Conservation (phyloP, 2,329 filamentous ascomycete species). For the Fusarium compactum region DNA sequence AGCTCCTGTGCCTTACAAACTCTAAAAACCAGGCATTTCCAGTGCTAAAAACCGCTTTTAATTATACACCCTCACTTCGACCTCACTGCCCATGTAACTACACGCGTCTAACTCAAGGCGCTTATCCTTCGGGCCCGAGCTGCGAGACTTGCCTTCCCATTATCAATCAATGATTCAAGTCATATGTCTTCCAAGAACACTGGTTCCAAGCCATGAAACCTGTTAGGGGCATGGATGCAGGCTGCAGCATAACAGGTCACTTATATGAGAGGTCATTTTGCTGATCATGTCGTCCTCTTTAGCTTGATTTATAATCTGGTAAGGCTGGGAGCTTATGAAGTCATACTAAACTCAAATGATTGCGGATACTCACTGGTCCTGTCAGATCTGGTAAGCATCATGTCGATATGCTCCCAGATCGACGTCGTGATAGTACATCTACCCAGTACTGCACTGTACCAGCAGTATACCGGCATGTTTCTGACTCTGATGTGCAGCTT, state of each 20-base stretch:
- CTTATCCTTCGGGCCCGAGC: slow-evolving; percentile 7
- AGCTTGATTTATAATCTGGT: slow-evolving; percentile 2
- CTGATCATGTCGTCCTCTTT: slow-evolving; percentile 1
- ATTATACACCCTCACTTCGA: neutral
- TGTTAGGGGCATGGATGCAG: neutral
- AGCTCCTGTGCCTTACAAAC: slow-evolving; percentile 2
- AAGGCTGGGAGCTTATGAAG: slow-evolving; percentile 19
- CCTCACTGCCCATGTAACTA: neutral
- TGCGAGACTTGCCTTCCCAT: neutral
- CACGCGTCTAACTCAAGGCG: neutral
- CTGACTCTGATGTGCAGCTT: slow-evolving; percentile 23
- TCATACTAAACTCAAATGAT: slow-evolving; percentile 28
- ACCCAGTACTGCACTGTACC: neutral
- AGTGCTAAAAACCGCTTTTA: slow-evolving; percentile 4
- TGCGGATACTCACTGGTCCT: slow-evolving; percentile 17
- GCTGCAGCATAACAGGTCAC: neutral
- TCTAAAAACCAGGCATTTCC: slow-evolving; percentile 8
- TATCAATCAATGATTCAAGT: slow-evolving; percentile 7
- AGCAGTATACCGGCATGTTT: slow-evolving; percentile 7
- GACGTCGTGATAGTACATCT: neutral
- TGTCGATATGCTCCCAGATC: neutral
- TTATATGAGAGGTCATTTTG: neutral
- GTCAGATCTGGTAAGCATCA: slow-evolving; percentile 4
- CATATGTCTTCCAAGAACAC: slow-evolving; percentile 15
- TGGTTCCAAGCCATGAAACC: slow-evolving; percentile 5